Evolutionary conservation across 345 rosid species (phyloP).

Genomic region (Arabidopsis arenosa): DNA sequence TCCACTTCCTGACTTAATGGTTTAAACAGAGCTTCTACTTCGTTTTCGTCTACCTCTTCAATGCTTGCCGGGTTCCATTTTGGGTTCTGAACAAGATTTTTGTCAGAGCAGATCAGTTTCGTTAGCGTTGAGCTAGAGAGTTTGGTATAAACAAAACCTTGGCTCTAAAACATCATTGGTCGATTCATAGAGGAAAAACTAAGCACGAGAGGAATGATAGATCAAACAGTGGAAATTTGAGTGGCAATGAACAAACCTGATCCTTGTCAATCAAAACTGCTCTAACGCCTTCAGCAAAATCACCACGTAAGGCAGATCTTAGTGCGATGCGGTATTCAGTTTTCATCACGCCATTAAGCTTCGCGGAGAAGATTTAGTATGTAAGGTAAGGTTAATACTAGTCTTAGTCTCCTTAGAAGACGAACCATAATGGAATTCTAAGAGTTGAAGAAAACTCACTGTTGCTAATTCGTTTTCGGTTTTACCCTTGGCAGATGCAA

Average conservation of each 20-base stretch:
- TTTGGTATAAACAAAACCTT: not conserved
- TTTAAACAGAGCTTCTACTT: slow-evolving; percentile 70
- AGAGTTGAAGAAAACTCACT: slow-evolving; percentile 52
- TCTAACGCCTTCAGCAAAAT: slow-evolving; percentile 92
- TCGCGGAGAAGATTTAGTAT: slow-evolving; percentile 7
- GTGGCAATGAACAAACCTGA: slow-evolving; percentile 56
- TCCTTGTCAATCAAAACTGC: slow-evolving; percentile 96
- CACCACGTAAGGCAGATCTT: slow-evolving; percentile 69
- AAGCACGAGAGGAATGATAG: not conserved
- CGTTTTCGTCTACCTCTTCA: slow-evolving; percentile 59
- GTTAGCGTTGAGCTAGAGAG: not conserved
- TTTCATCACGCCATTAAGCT: slow-evolving; percentile 88
- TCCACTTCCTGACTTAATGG: slow-evolving; percentile 55
- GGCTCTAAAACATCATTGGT: not conserved
- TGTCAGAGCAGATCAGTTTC: not conserved
- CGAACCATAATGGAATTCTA: not conserved
- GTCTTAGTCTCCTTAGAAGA: not conserved
- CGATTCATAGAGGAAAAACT: not conserved
- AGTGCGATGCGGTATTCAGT: slow-evolving; percentile 84
- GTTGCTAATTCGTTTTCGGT: slow-evolving; percentile 54
- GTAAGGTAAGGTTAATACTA: not conserved
- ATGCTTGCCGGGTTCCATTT: slow-evolving; percentile 74
- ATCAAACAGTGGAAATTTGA: not conserved
- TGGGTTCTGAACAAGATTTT: slow-evolving; percentile 64
- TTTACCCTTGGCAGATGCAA: slow-evolving; percentile 66